Percentiles rank a stretch among this genome's conserved stretches.
phyloP scores from a whole-genome alignment of 2,329 filamentous ascomycete genomes.

The Saccharata proteae region DNA sequence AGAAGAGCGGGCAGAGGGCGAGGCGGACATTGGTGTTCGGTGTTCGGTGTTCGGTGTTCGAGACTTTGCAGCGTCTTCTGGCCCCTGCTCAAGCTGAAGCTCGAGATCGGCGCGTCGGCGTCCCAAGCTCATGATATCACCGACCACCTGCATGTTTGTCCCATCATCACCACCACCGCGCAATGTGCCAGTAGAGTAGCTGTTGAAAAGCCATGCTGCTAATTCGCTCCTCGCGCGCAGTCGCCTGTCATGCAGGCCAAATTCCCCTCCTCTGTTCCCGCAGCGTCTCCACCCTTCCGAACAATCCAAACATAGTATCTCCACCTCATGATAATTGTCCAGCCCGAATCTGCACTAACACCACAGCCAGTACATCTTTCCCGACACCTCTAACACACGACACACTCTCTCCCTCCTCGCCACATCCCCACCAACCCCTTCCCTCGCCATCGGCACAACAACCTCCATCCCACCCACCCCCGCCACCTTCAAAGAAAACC shows the following conservation, averaged over 20 bases:
- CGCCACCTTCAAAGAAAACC: constrained; percentile 44
- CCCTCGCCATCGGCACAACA: constrained; percentile 44
- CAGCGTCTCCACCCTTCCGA: constrained; percentile 28
- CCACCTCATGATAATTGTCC: neutral
- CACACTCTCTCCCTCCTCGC: constrained; percentile 46
- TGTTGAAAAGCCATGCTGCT: constrained; percentile 4
- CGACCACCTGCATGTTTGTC: no score
- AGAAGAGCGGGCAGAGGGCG: no score
- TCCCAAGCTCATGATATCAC: neutral
- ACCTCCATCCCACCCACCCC: constrained; percentile 44
- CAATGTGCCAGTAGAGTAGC: constrained; percentile 7
- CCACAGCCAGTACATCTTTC: constrained; percentile 37
- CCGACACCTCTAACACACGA: constrained; percentile 26
- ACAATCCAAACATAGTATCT: constrained; percentile 30
- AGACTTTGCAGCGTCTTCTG: no score
- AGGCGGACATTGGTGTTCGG: no score
- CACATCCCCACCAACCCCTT: constrained; percentile 38
- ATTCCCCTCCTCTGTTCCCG: constrained; percentile 1
- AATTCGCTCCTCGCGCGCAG: constrained; percentile 1
- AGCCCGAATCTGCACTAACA: neutral
- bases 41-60: no score
- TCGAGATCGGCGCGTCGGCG: no score
- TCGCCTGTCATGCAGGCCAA: constrained; percentile 1
- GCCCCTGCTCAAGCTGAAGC: no score
- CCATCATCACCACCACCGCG: neutral